These are phyloP conservation scores for Prunus mongolica DNA, from an alignment of 306 rosid species.

Conservation along the genomic window DNA sequence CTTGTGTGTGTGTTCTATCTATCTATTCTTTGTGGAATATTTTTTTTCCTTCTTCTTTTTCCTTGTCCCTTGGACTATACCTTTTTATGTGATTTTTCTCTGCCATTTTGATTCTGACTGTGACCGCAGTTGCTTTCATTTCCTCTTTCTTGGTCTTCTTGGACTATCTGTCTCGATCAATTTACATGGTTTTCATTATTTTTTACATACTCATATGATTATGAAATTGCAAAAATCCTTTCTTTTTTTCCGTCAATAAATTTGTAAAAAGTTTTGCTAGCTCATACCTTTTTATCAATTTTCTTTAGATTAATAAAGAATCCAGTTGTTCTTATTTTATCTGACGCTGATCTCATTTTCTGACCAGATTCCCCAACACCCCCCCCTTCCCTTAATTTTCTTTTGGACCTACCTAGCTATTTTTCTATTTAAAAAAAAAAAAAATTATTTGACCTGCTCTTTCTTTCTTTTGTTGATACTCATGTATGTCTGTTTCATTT, in stretches of 20 bases:
- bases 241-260: neutral
- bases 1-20: neutral
- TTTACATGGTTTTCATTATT: no score
- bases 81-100: neutral
- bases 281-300: neutral
- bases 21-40: neutral
- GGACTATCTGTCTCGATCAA: constrained; percentile 9
- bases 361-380: constrained; percentile 13
- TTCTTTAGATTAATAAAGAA: neutral
- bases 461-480: neutral
- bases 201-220: no score
- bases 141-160: constrained; percentile 7
- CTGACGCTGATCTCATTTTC: constrained; percentile 24
- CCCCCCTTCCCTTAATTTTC: constrained; percentile 3
- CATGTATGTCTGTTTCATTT: neutral
- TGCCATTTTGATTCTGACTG: neutral
- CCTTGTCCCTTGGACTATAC: neutral
- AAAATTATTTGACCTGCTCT: constrained; percentile 7
- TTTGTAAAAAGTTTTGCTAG: neutral
- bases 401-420: constrained; percentile 23
- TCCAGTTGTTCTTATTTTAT: neutral
- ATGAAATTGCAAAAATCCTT: neutral
- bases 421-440: neutral
- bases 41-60: neutral
- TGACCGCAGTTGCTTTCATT: constrained; percentile 13